Evolutionary conservation across 805 yeast species (phyloP), one percentile per base, ranked within the genome.

Genomic region (Cyberlindnera bimundalis): DNA sequence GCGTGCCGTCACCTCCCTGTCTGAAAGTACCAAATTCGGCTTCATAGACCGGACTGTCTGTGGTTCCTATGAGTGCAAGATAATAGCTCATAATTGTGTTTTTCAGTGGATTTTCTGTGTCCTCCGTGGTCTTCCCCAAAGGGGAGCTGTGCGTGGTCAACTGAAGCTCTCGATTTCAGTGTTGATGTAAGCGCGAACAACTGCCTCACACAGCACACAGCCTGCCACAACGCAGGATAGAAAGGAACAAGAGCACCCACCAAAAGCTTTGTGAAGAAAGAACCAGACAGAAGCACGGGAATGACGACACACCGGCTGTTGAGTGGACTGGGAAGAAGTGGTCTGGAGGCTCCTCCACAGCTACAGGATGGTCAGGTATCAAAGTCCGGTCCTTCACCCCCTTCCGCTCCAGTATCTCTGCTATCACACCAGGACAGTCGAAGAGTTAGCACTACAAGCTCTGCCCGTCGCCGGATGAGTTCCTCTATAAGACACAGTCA

Each of bases 1-100:
- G 51, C 17, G 51, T 51, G 0, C 95, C 95, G 46, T 78, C 82
- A 4, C 78, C 78, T 4, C 81, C 78, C 43, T 74, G 80, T 42
- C 84, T 77, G 61, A 72, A 76, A 0, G 93, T 77, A 1, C 91
- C 86, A 40, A 90, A 81, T 56, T 89, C 96, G 7, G 88, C 72
- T 57, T 90, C 96, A 53, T 89, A 93, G 2, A 93, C 57, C 0
- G 97, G 96, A 47, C 76, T 76, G 60, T 93, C 98, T 27, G 76
- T 74, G 2, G 90, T 82, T 14, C 97, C 97, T 30, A 93, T 77
- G 35, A 93, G 82, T 4, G 95, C 84, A 55, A 93, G 79, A 61
- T 89, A 90, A 65, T 82, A 86, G n/a, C 95, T 84, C 81, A 84
- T 79, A 51, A 47, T 60, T 7, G 17, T 19, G 11, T 7, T 29